Conservation (phyloP, 169 alveolate species). For the Eimeria zaria region DNA sequence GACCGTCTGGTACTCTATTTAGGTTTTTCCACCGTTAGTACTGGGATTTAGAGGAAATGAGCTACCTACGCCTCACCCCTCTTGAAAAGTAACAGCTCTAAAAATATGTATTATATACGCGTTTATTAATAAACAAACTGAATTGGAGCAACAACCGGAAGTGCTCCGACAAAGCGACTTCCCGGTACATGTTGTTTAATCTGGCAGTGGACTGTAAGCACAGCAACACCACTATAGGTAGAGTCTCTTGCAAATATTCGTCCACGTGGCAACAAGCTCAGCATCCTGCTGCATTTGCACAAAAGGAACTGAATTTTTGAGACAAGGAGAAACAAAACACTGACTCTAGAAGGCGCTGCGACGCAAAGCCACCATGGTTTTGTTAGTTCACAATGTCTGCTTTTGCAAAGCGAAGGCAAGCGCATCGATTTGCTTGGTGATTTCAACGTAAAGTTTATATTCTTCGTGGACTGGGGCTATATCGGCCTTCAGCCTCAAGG, state of each 20-base stretch:
- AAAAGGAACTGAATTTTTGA: neutral
- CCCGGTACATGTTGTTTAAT: neutral
- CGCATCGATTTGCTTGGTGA: slow-evolving; percentile 67
- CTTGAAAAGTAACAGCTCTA: too few relatives aligned
- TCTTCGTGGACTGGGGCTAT: slow-evolving; percentile 79
- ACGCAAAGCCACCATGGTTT: neutral
- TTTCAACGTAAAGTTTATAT: slow-evolving; percentile 72
- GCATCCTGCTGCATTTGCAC: neutral
- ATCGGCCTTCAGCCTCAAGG: slow-evolving; percentile 74
- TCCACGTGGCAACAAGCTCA: neutral
- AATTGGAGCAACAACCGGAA: too few relatives aligned
- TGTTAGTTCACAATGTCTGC: neutral
- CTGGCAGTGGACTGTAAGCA: neutral
- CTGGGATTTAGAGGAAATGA: neutral
- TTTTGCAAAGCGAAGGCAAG: slow-evolving; percentile 36
- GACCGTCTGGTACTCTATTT: neutral
- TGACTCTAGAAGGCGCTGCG: neutral
- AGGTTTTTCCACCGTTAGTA: neutral
- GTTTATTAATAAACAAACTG: too few relatives aligned
- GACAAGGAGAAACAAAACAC: neutral
- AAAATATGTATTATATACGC: too few relatives aligned
- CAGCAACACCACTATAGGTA: neutral
- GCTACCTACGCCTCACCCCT: neutral
- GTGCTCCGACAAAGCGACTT: neutral
- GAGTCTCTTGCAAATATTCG: neutral